A percentile compares a stretch with the other conserved stretches of the same genome.
phyloP scores from a whole-genome alignment of 176 grass and related monocot species.

The Oryza glaberrima region DNA sequence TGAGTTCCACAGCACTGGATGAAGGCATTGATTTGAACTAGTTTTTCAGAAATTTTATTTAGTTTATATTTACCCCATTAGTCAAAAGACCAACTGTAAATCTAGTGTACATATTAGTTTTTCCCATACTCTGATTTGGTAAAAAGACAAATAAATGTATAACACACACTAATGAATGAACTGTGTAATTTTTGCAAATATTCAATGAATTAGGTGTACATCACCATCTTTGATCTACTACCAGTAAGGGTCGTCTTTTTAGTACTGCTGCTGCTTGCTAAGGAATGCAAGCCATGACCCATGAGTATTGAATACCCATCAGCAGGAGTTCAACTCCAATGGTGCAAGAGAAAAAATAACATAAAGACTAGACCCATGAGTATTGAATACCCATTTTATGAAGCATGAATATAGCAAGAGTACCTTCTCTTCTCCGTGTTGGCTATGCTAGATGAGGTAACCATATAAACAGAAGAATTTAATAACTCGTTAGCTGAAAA shows the following conservation, averaged over 20 bases:
- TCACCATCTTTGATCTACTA: conserved; percentile 27
- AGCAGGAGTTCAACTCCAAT: background rate
- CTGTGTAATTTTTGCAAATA: background rate
- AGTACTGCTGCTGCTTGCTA: background rate
- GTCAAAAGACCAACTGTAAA: background rate
- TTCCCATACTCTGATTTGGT: conserved; percentile 5
- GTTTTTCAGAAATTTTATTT: background rate
- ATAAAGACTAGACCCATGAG: background rate
- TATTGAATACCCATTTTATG: background rate
- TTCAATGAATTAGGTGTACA: background rate
- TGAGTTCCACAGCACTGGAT: conserved; percentile 77
- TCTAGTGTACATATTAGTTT: conserved; percentile 44
- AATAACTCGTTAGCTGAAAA: background rate
- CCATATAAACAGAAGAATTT: background rate
- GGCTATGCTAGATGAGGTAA: background rate
- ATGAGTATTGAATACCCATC: background rate
- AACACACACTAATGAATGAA: background rate
- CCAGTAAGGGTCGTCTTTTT: background rate
- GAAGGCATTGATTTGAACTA: conserved; percentile 80
- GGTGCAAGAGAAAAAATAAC: background rate
- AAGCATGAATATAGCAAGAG: background rate
- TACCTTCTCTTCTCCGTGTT: background rate
- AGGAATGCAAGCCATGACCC: background rate
- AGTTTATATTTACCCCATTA: conserved; percentile 19
- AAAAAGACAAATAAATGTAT: conserved; percentile 23